Evolutionary conservation across 148 eudicot species (phyloP), one percentile per base, ranked within the genome.

Genomic region (Drosera capensis): DNA sequence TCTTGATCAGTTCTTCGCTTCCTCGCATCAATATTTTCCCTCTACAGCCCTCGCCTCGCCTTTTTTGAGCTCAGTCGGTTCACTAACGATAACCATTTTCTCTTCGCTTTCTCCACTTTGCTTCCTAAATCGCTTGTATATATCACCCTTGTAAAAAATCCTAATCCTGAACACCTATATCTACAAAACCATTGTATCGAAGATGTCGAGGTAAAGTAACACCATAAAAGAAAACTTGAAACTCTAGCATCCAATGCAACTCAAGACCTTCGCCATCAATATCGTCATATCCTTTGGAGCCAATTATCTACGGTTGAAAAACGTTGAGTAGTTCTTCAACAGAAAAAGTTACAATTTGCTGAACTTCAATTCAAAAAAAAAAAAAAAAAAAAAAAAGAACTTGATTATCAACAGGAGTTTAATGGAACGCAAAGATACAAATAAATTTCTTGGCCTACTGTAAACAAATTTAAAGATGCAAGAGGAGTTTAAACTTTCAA

Each of bases 271-370:
- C 17, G 26, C 57, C 46, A 25, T 52, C n/a, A 2, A n/a, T 20
- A 35, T 40, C 26, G 25, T 40, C 38, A 52, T 5, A 18, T 46
- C 57, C 48, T 19, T 53, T 7, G 26, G 23, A 20, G 46, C 46
- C 17, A 52, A 12, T 22, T 53, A 48, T 4, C 48, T 48, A 9
- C 48, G 43, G 17, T 53, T 53, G 40, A 53, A 53, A 37, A 53
- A 16, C 2, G 57, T 53, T 14, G 57, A 53, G 57, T 53, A 53
- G 26, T 53, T 41, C 40, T 53, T 53, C 13, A 53, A 20, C 14
- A 47, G 48, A 25, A 53, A 53, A 18, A 53, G 20, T 40, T 53
- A 47, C 17, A 48, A 53, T 3, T 41, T 53, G 9, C 41, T 30
- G 0, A n/a, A n/a, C n/a, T n/a, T n/a, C n/a, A n/a, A n/a, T n/a